Conservation (phyloP, 306 rosid genomes). For the Prunus davidiana region DNA sequence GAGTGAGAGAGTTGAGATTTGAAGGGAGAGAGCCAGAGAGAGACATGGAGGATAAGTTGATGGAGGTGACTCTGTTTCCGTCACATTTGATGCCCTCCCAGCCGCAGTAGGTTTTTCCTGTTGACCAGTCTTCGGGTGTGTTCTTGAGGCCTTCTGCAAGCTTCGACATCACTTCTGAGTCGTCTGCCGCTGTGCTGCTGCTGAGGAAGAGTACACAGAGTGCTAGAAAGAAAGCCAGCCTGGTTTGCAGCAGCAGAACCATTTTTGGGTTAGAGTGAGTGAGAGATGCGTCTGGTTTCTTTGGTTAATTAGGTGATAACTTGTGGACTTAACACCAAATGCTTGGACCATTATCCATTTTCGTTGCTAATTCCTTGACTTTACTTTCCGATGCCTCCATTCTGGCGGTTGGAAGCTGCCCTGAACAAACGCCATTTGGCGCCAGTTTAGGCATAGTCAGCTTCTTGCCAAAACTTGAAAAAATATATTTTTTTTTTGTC, state of each 20-base stretch:
- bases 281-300: background rate
- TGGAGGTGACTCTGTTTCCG: slow-evolving; percentile 40
- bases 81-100: slow-evolving; percentile 62
- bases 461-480: no score
- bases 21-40: slow-evolving; percentile 73
- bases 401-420: no score
- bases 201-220: background rate
- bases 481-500: no score
- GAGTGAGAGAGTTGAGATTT: slow-evolving; percentile 60
- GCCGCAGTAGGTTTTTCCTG: slow-evolving; percentile 29
- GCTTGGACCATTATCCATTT: no score
- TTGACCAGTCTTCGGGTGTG: slow-evolving; percentile 51
- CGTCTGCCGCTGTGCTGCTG: slow-evolving; percentile 43
- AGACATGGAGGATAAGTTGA: slow-evolving; percentile 34
- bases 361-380: no score
- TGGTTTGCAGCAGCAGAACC: slow-evolving; percentile 39
- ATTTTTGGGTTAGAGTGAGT: slow-evolving; percentile 30
- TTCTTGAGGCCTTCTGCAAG: slow-evolving; percentile 32
- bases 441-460: no score
- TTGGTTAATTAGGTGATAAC: background rate
- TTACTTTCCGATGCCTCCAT: no score
- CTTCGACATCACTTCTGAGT: slow-evolving; percentile 44
- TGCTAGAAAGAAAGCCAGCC: background rate
- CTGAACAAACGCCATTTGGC: no score
- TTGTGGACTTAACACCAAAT: slow-evolving; percentile 6